These are phyloP conservation scores for Phytopythium montanum DNA, from an alignment of 352 stramenopile species.

Conservation along the genomic window DNA sequence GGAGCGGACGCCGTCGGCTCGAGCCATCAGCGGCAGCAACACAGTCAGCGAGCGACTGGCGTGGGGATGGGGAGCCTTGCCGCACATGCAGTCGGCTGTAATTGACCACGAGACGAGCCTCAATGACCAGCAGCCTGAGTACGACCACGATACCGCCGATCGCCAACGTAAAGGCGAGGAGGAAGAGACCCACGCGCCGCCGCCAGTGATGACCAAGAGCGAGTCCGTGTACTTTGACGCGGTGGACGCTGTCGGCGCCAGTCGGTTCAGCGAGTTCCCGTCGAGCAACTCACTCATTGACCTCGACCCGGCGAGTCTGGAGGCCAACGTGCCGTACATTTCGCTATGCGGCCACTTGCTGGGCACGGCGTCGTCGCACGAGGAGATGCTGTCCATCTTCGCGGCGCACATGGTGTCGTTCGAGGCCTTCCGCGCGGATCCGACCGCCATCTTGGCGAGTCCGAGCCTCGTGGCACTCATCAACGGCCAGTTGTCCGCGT, in stretches of 20 bases:
- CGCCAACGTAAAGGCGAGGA: not conserved
- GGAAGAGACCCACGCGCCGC: conserved; percentile 18
- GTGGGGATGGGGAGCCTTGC: conserved; percentile 51
- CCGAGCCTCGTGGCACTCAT: conserved; percentile 59
- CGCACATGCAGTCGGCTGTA: conserved; percentile 24
- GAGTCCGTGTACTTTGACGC: conserved; percentile 80
- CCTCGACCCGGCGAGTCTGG: conserved; percentile 4
- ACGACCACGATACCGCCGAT: not conserved
- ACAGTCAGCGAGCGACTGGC: conserved; percentile 35
- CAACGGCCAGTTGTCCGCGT: conserved; percentile 52
- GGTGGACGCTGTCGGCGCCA: conserved; percentile 32
- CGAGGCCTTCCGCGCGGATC: conserved; percentile 51
- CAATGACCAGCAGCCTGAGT: not conserved
- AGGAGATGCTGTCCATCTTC: conserved; percentile 57
- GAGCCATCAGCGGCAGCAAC: conserved; percentile 7
- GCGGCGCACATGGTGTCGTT: conserved; percentile 61
- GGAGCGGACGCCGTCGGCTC: conserved; percentile 2
- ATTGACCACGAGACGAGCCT: conserved; percentile 10
- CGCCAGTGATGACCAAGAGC: conserved; percentile 57
- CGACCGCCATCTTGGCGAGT: conserved; percentile 40
- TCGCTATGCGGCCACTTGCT: conserved; percentile 74
- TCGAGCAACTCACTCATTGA: conserved; percentile 8
- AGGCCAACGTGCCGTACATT: conserved; percentile 52
- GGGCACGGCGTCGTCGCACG: conserved; percentile 26
- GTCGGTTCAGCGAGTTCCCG: not conserved